Base-by-base conservation (phyloP, 345 rosid genomes). In the Linum usitatissimum region DNA sequence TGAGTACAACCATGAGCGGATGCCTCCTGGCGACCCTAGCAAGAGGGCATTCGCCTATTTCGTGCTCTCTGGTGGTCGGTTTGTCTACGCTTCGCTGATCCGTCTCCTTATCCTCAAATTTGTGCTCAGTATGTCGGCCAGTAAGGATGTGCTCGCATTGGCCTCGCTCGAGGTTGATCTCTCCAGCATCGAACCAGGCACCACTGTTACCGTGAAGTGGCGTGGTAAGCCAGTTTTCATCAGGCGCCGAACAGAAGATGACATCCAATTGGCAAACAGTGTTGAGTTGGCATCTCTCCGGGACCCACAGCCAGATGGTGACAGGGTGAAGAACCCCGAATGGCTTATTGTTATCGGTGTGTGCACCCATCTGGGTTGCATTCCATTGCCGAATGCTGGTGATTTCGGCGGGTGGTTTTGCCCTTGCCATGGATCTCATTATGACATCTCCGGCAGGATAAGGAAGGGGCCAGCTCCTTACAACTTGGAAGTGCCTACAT, bases 111-210 rank as follows among this genome's bases (percentile, higher is more conserved):
- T 55, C 30, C 57, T 55, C 57, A 55, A 55, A 10, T 21, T 55
- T 18, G 57, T 55, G 18, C 30, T 55, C 20, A 55, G 57, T 10
- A 55, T 55, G 57, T 55, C 57, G 1, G 57, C 57, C 21, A 55
- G 57, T 55, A 55, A 21, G 57, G 57, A 55, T 55, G 20, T 55
- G 14, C 57, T 55, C 4, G 57, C 57, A 13, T n/a, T 55, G 14
- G 57, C 57, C 57, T 55, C 57, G 1, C 57, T 55, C n/a, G 57
- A 55, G 57, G 57, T 55, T 6, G 57, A 55, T n/a, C 57, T 55
- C 30, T 55, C 57, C 20, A 55, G 57, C 20, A 55, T 55, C 1
- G 57, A 55, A 55, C 57, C 57, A 45, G 51, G 51, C 15, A 45
- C 51, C 51, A 45, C 51, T 45, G 51, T 45, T 10, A 45, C 51